Conservation (phyloP, 2,329 filamentous ascomycete species). For the Aureobasidium mangrovei region DNA sequence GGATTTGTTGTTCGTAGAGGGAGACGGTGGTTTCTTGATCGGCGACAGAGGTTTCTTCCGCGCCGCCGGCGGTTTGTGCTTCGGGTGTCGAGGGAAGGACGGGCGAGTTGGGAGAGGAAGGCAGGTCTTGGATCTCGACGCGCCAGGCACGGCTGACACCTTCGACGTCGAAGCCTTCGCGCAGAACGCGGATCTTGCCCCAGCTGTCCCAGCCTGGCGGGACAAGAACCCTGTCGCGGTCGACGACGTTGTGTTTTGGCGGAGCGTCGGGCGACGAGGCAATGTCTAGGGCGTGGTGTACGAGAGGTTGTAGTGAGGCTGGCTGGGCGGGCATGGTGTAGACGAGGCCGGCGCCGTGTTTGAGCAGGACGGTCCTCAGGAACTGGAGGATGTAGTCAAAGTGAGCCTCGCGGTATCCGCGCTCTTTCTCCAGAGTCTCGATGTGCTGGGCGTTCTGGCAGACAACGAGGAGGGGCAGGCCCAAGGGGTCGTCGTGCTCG, state of each 20-base stretch:
- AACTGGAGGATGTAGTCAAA: slow-evolving; percentile 96
- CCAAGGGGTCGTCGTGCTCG: slow-evolving; percentile 86
- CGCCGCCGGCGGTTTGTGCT: neutral
- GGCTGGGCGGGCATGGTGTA: slow-evolving; percentile 55
- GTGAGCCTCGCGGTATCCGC: slow-evolving; percentile 89
- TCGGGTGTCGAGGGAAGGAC: neutral
- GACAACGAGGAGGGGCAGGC: slow-evolving; percentile 83
- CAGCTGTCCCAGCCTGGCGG: slow-evolving; percentile 98
- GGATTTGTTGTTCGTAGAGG: slow-evolving; percentile 24
- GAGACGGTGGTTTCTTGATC: slow-evolving; percentile 19
- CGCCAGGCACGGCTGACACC: slow-evolving; percentile 71
- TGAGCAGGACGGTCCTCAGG: slow-evolving; percentile 73
- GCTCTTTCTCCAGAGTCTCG: slow-evolving; percentile 78
- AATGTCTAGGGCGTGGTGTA: slow-evolving; percentile 80
- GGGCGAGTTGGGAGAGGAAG: neutral
- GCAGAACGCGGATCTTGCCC: slow-evolving; percentile 89
- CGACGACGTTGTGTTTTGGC: slow-evolving; percentile 46
- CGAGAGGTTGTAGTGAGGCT: slow-evolving; percentile 67
- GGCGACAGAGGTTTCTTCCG: slow-evolving; percentile 17
- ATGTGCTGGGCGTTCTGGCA: slow-evolving; percentile 94
- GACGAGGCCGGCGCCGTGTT: slow-evolving; percentile 46
- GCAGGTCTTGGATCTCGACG: slow-evolving; percentile 15
- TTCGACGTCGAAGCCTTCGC: slow-evolving; percentile 89
- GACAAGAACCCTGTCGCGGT: slow-evolving; percentile 85
- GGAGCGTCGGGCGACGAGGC: slow-evolving; percentile 59